Conservation (phyloP, 1,284 basidiomycete genomes). For the Bondarzewia mesenterica region DNA sequence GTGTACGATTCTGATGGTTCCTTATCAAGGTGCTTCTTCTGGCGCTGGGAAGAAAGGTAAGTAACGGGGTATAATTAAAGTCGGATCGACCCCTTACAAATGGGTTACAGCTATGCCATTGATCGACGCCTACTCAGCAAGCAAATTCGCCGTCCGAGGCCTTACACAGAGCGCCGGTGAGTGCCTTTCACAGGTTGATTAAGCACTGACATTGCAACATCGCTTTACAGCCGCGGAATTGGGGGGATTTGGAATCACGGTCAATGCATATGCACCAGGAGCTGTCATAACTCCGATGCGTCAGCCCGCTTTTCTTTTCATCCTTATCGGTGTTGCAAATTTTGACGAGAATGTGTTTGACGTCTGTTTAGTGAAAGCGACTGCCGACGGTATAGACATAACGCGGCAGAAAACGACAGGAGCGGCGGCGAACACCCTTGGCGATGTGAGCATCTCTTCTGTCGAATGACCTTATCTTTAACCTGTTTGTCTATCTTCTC, state of each 20-base stretch:
- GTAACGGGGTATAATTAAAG: not conserved
- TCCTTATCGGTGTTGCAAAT: no score
- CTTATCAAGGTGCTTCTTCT: slow-evolving; percentile 1
- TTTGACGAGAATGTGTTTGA: no score
- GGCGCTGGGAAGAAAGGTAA: not conserved
- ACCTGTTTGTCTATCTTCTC: no score
- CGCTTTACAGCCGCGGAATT: slow-evolving; percentile 14
- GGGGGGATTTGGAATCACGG: slow-evolving; percentile 18
- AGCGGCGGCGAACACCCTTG: not conserved
- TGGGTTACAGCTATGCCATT: not conserved
- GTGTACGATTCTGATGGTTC: not conserved
- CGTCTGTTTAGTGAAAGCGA: not conserved
- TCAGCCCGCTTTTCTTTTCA: not conserved
- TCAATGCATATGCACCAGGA: slow-evolving; percentile 16
- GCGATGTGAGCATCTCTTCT: not conserved
- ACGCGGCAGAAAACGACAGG: not conserved
- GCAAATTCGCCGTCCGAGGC: slow-evolving; percentile 6
- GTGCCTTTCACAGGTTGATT: not conserved
- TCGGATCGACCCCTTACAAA: not conserved
- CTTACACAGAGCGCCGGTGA: slow-evolving; percentile 5
- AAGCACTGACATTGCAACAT: not conserved
- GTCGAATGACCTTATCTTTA: no score
- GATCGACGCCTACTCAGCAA: not conserved
- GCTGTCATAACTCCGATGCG: not conserved
- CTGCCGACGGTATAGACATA: not conserved